Base-by-base conservation (phyloP, 2,329 filamentous ascomycete genomes). In the Claviceps purpurea region DNA sequence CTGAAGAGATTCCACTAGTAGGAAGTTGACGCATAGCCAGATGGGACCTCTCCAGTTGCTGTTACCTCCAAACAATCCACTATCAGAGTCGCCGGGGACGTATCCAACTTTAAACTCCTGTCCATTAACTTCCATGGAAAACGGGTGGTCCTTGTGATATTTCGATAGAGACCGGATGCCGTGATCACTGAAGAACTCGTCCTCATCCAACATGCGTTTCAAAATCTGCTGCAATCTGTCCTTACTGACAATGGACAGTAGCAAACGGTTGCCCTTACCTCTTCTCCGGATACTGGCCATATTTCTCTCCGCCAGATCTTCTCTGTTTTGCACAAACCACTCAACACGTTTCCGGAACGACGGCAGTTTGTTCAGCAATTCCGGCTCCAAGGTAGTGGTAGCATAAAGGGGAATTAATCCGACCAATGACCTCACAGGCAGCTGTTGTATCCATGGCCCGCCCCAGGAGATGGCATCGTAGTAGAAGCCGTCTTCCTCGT, bases 401-500 rank as follows among this genome's bases (percentile, higher is more conserved):
- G 89, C 89, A 64, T 94, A 97, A 11, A 97, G 79, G 1, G 91
- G 91, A 57, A 97, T 97, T 53, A 97, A 73, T 11, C 93, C 91
- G 50, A 97, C 91, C 7, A 97, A 79, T 16, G 91, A 97, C 54
- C 89, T 79, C 50, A 97, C 88, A 1, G 89, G 90, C 63, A 97
- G 79, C 68, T 96, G 90, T 63, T 96, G 88, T 50, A 87, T 87
- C 84, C 85, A 95, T 7, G 90, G 90, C 8, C 89, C 89, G 49
- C 91, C 91, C 81, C 89, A 97, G 1, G 90, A 94, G 57, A 97
- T 97, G 26, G 91, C 91, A 70, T 97, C 91, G 65, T 97, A 97
- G 76, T 97, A 97, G 75, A 97, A 97, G 52, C 88, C 89, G 67
- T 97, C 91, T 56, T 95, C 80, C 30, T 96, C 89, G 62, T 96